Evolutionary conservation across 257 asterid genomes (phyloP), one percentile per base, ranked within the genome.

Genomic region (Eustoma russellianum): DNA sequence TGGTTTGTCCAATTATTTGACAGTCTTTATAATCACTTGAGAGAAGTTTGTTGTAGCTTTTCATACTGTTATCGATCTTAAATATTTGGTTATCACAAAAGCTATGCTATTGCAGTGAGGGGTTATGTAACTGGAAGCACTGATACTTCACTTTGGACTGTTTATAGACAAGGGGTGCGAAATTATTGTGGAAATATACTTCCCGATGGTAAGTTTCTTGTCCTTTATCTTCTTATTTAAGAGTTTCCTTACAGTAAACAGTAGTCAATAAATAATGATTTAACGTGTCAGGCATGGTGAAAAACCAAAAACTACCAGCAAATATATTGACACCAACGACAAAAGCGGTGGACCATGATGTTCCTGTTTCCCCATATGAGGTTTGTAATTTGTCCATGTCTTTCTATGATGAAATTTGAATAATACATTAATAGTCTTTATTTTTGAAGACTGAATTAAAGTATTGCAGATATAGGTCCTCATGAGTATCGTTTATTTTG

Each of bases 91-190:
- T 18, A 18, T 9, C 13, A 12, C 63, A 35, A 15, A 44, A 64
- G 57, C 6, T 62, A 45, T 5, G 68, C 61, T 63, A 5, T 61
- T 57, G 28, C 62, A 92, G 97, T 85, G 50, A 77, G 98, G 78
- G 97, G 98, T 53, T 88, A 82, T 64, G 81, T 92, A 66, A 92
- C 97, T 5, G 98, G 98, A 62, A 92, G 94, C 73, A 88, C 98
- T 44, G 98, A 92, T 52, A 92, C 98, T 9, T 92, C 98, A 55
- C 73, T 92, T 17, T 92, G 98, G 98, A 85, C 97, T 0, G 93
- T 92, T 61, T 92, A 92, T 79, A 74, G 74, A 35, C 85, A 85
- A 40, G 98, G 97, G 17, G 62, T 76, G 51, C 79, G 88, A 3
- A 83, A 79, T 52, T 92, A 92, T 57, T 92, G 98, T 34, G 95